Base-by-base conservation (phyloP, 2,329 filamentous ascomycete genomes). In the Talaromyces marneffei region DNA sequence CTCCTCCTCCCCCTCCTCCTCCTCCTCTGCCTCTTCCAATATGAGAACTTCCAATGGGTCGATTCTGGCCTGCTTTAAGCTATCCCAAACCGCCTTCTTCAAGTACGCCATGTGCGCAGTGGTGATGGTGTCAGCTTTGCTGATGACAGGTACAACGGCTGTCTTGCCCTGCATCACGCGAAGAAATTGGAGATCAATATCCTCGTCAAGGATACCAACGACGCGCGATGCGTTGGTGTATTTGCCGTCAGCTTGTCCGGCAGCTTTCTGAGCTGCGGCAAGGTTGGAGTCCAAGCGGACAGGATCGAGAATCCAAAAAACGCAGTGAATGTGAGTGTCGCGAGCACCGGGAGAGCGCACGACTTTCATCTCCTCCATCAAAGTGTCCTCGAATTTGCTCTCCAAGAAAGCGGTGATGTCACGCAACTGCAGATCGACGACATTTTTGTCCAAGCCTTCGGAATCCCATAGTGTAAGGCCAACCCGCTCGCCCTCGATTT, bases 331-430 rank as follows among this genome's bases (percentile, higher is more conserved):
- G 75, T 99, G 94, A 56, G 93, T 97, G 79, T 99, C 94, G 73
- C 92, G 90, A 66, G 91, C 89, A 60, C 92, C 93, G 27, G 94
- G 93, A 58, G 92, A 92, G 69, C 94, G 89, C 64, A 97, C 83
- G 52, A 99, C 92, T 80, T 97, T 97, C 84, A 96, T 96, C 80
- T 99, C 94, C 77, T 99, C 94, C 54, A 86, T 86, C 73, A 99
- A 96, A 0, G 94, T 97, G 71, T 99, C 94, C 74, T 99, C 93
- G 68, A 99, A 99, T 76, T 97, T 97, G 80, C 89, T 93, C 80
- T 99, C 94, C 63, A 99, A 81, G 78, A 99, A 99, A 8, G 88
- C 84, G 35, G 89, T 88, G 81, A 97, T 92, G 73, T 96, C 91
- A 64, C 92, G 87, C 66, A 99, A 81, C 76, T 99, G 94, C 66